Evolutionary conservation across 2,329 filamentous ascomycete species (phyloP).

Genomic region (Penicillium sclerotigenum): DNA sequence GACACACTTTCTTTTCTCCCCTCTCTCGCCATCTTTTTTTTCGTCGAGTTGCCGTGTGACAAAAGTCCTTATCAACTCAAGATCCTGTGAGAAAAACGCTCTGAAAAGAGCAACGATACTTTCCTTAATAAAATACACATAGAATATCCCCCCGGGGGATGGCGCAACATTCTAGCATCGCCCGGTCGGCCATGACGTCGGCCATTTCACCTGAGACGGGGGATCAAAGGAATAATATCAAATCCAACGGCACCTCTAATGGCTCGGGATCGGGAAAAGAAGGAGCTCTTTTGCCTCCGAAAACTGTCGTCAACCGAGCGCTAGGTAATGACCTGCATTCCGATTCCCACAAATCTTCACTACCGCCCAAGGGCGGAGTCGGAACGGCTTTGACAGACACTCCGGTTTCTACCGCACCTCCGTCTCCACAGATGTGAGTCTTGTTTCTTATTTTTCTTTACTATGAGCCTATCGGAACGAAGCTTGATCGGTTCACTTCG

Average conservation of each 20-base stretch:
- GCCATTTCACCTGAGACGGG: slow-evolving; percentile 24
- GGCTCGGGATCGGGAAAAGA: slow-evolving; percentile 30
- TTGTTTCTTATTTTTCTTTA: slow-evolving; percentile 10
- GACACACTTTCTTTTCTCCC: slow-evolving; percentile 15
- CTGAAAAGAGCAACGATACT: slow-evolving; percentile 1
- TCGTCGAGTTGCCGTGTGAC: background rate
- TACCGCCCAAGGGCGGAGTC: slow-evolving; percentile 45
- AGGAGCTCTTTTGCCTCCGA: slow-evolving; percentile 35
- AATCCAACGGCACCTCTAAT: slow-evolving; percentile 22
- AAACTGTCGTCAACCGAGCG: slow-evolving; percentile 43
- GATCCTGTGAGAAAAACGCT: slow-evolving; percentile 3
- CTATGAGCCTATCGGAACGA: slow-evolving; percentile 1
- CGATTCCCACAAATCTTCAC: slow-evolving; percentile 37
- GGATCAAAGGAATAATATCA: slow-evolving; percentile 23
- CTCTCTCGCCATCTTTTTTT: slow-evolving; percentile 8
- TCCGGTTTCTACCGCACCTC: slow-evolving; percentile 60
- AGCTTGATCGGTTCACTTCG: background rate
- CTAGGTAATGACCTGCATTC: slow-evolving; percentile 43
- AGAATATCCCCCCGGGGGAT: slow-evolving; percentile 26
- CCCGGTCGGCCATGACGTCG: slow-evolving; percentile 50
- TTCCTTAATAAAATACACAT: background rate
- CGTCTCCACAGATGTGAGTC: slow-evolving; percentile 60
- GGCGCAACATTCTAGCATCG: slow-evolving; percentile 50
- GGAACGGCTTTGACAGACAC: slow-evolving; percentile 60
- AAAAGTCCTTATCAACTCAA: background rate